Base-by-base conservation (phyloP, 2,329 filamentous ascomycete genomes). In the Dothidotthia symphoricarpi region DNA sequence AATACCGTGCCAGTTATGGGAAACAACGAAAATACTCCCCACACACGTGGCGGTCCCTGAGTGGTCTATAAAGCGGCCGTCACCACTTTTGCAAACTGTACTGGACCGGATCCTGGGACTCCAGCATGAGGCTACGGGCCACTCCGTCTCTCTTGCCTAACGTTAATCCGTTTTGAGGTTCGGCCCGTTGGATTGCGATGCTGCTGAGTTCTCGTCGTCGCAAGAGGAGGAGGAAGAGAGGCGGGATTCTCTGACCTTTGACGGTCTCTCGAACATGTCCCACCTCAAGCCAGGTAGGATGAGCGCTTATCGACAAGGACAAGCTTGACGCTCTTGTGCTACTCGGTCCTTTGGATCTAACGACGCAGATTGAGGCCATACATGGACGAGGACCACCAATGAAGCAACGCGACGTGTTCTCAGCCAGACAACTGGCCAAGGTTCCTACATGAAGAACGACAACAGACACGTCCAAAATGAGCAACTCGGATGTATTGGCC, bases 41-140 rank as follows among this genome's bases (percentile, higher is more conserved):
- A 47, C 61, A 53, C 53, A 69, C 66, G 66, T 69, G 66, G 64
- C 66, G 57, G 55, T 60, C 63, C 63, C 63, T 69, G 64, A 69
- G 59, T 69, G 64, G 66, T 53, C 60, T 67, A 51, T 51, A 57
- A 54, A 41, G 44, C 53, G 54, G 56, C 55, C 62, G 63, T 22
- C 19, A 66, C 66, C 61, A 53, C 41, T 52, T 49, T 51, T 47
- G 16, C 32, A 41, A 38, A 28, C 34, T 28, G 31, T 37, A 16
- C 36, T 45, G 34, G 39, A 35, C 15, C 25, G 34, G 16, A 10
- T 28, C 19, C 17, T 32, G 26, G 28, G 27, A 14, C 24, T 1
- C 31, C 16, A 24, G 41, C 46, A 34, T 42, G 36, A 49, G 44
- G 41, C 47, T 49, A 28, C 39, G 34, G 37, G 42, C 40, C 47